Conservation (phyloP, 768 basidiomycete species). For the Lentinula raphanica region DNA sequence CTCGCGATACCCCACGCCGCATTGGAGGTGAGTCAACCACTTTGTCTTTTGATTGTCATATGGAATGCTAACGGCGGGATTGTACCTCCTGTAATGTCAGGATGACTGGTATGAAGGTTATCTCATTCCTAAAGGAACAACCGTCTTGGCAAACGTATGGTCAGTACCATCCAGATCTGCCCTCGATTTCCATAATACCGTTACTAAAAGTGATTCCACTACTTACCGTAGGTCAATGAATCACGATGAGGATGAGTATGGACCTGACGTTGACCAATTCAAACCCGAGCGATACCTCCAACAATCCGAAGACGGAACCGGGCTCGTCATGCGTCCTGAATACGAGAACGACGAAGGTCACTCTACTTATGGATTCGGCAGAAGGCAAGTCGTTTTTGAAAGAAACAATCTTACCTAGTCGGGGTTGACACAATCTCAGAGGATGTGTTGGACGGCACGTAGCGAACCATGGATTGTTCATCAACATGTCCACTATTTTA, state of each 20-base stretch:
- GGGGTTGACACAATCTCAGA: too few relatives aligned
- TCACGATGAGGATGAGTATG: not conserved
- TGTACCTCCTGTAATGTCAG: too few relatives aligned
- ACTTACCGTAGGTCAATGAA: slow-evolving; percentile 2
- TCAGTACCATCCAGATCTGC: too few relatives aligned
- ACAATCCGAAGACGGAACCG: not conserved
- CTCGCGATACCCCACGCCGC: not conserved
- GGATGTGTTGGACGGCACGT: slow-evolving; percentile 4
- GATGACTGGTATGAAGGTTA: too few relatives aligned
- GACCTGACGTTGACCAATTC: slow-evolving; percentile 1
- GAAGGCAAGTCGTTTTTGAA: too few relatives aligned
- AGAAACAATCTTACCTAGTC: too few relatives aligned
- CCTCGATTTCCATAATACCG: too few relatives aligned
- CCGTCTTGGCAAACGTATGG: too few relatives aligned
- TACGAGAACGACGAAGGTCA: not conserved
- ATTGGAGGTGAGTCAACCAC: not conserved
- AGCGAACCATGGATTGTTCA: slow-evolving; percentile 3
- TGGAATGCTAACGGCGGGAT: too few relatives aligned
- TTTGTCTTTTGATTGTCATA: too few relatives aligned
- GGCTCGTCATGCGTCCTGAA: not conserved
- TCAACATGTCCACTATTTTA: not conserved
- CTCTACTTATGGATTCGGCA: slow-evolving; percentile 1
- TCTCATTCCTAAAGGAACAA: too few relatives aligned
- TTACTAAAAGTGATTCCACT: too few relatives aligned
- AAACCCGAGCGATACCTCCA: not conserved